Base-by-base conservation (phyloP, 2,329 filamentous ascomycete species). In the Venturia oleaginea region DNA sequence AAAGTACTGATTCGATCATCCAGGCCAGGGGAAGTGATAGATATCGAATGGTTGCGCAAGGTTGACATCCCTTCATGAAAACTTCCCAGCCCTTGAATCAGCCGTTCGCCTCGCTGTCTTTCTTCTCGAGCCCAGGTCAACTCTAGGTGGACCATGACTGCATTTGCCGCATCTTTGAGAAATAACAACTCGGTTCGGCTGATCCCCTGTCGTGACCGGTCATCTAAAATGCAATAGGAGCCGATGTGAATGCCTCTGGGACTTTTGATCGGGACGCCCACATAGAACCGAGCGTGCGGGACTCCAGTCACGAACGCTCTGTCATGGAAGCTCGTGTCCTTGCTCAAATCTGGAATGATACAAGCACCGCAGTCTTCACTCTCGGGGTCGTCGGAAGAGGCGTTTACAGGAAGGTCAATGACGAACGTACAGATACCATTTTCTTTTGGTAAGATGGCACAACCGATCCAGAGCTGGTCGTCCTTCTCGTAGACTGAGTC, bases 381-480 rank as follows among this genome's bases (percentile, higher is more conserved):
- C 10, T 51, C 22, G n/a, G 46, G 46, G 46, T 51, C 46, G 19
- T 51, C 46, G 15, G 46, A 51, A 34, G 42, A 43, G 7, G 42
- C 30, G 37, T 43, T 32, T 2, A 48, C 59, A 11, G 59, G 59
- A 22, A 48, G n/a, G 19, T 68, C 59, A 8, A 70, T n/a, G 8
- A 59, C 59, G 54, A 72, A 68, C 48, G 74, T 70, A 65, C 75
- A 76, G 17, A 79, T 66, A 10, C 75, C 76, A 24, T 76, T 69
- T 0, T 67, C 67, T 27, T 73, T 71, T 0, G 69, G 66, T 10
- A 76, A 67, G 15, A 72, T 69, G 0, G 72, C 70, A 17, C 70
- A 70, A 40, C 70, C 70, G 65, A 78, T 66, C 74, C 75, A 79
- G 42, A 78, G 61, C 2, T 71, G 71, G 65, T 74, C 72, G 11